Evolutionary conservation across 2,329 filamentous ascomycete genomes (phyloP).

Genomic region (Elsinoe perseae): DNA sequence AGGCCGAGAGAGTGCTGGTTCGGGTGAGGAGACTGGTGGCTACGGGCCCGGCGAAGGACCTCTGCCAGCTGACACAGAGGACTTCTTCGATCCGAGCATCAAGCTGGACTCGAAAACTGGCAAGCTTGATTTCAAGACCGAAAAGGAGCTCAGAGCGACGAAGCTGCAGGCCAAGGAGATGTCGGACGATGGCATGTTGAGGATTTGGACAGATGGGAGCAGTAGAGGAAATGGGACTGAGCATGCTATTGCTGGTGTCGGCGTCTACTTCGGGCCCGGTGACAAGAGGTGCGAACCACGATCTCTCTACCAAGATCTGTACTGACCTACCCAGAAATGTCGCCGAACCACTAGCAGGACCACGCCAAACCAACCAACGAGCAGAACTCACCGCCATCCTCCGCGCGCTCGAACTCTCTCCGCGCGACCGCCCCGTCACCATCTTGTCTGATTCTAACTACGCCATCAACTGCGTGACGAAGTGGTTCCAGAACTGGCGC

Average conservation of each 20-base stretch:
- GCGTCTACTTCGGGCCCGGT: slow-evolving; percentile 56
- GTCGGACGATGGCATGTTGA: slow-evolving; percentile 42
- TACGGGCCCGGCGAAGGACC: slow-evolving; percentile 49
- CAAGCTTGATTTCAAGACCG: slow-evolving; percentile 48
- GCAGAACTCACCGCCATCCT: slow-evolving; percentile 88
- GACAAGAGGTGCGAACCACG: slow-evolving; percentile 26
- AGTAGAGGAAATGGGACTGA: slow-evolving; percentile 50
- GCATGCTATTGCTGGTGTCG: slow-evolving; percentile 52
- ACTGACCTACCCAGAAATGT: slow-evolving; percentile 48
- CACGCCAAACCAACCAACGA: slow-evolving; percentile 83
- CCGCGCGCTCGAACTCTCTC: slow-evolving; percentile 70
- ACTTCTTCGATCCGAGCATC: slow-evolving; percentile 55
- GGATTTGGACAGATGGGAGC: slow-evolving; percentile 59
- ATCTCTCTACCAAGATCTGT: background rate
- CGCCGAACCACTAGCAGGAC: slow-evolving; percentile 66
- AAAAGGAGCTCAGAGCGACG: slow-evolving; percentile 39
- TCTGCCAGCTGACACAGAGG: slow-evolving; percentile 48
- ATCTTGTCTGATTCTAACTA: slow-evolving; percentile 90
- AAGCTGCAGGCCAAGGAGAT: slow-evolving; percentile 41
- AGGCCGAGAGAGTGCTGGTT: slow-evolving; percentile 22
- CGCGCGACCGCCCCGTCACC: slow-evolving; percentile 58
- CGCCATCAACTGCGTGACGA: slow-evolving; percentile 77
- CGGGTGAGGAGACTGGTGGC: slow-evolving; percentile 25
- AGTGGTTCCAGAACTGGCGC: slow-evolving; percentile 75
- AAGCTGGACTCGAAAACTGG: slow-evolving; percentile 48